Evolutionary conservation across 495 filamentous ascomycete genomes (phyloP), one percentile per base, ranked within the genome.

Genomic region (Diplogelasinospora grovesii): DNA sequence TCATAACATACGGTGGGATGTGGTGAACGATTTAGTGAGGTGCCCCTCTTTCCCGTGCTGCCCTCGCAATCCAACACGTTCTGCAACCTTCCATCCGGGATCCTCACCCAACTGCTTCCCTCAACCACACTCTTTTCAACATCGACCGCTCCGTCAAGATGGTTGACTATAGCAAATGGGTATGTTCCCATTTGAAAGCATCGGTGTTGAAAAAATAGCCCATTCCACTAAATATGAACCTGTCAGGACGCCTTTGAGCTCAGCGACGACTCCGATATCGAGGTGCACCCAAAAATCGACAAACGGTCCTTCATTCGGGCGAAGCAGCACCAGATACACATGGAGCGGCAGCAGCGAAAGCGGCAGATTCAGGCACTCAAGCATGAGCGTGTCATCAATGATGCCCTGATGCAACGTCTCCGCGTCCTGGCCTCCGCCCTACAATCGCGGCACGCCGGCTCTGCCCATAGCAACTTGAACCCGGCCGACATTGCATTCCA

Each of bases 271-370:
- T 95, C 88, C 29, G 92, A 98, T 60, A 85, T 98, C 55, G 92
- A 98, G 65, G 90, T 96, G 20, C 92, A 98, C 62, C 92, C 93
- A 41, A 98, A 98, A 66, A 93, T 98, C 62, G 92, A 98, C 68
- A 98, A 98, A 57, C 81, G 82, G 2, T 97, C 92, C 39, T 98
- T 98, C 67, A 98, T 98, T 60, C 86, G 92, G 38, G 92, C 92
- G 41, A 98, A 97, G 69, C 92, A 96, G 65, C 81, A 84, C 55
- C 88, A 97, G 61, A 98, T 98, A 56, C 92, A 98, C 58, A 75
- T 83, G 55, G 82, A 95, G 57, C 83, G 92, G 29, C 69, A 76
- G 41, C 80, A 88, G 50, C 85, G 92, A 38, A 85, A 82, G 51
- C 77, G 84, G 54, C 81, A 94, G 56, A 97, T 98, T 58, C 77